A percentile compares a stretch with the other conserved stretches of the same genome.
These are phyloP conservation scores for Cyberlindnera mrakii DNA, from an alignment of 805 yeast species.

Conservation along the genomic window DNA sequence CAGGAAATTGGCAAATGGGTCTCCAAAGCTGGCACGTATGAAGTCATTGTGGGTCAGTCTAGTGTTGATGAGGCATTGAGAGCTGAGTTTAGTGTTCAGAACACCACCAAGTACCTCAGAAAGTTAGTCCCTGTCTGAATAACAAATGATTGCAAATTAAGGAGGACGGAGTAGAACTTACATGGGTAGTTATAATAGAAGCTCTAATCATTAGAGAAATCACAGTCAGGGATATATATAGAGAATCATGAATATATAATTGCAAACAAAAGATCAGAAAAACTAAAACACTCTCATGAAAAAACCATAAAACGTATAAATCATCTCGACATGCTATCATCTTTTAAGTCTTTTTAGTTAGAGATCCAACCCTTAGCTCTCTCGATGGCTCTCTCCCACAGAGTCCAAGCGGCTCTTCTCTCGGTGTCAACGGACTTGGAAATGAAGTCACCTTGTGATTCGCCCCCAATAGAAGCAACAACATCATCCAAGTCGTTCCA, in stretches of 20 bases:
- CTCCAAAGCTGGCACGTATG: slow-evolving; percentile 43
- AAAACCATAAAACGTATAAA: background rate
- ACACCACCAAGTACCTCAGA: too few species aligned
- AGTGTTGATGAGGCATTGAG: slow-evolving; percentile 21
- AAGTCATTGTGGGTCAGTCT: slow-evolving; percentile 39
- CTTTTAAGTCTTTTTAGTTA: slow-evolving; percentile 1
- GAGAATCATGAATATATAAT: too few species aligned
- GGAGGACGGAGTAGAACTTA: too few species aligned
- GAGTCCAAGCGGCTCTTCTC: slow-evolving; percentile 58
- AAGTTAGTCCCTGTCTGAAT: too few species aligned
- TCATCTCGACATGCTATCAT: slow-evolving; percentile 45
- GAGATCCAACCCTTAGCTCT: slow-evolving; percentile 77
- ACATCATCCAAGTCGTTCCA: slow-evolving; percentile 79
- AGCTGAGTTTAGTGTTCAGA: too few species aligned
- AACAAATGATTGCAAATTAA: too few species aligned
- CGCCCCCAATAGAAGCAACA: slow-evolving; percentile 32
- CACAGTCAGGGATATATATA: too few species aligned
- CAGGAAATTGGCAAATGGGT: slow-evolving; percentile 43
- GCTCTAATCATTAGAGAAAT: too few species aligned
- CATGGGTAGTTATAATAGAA: too few species aligned
- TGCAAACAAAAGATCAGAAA: too few species aligned
- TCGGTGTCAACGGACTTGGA: slow-evolving; percentile 46
- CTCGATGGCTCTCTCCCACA: slow-evolving; percentile 83
- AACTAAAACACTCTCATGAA: too few species aligned
- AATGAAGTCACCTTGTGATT: slow-evolving; percentile 27